These are phyloP conservation scores for Magnaporthiopsis poae DNA, from an alignment of 2,329 filamentous ascomycete species.

Conservation along the genomic window DNA sequence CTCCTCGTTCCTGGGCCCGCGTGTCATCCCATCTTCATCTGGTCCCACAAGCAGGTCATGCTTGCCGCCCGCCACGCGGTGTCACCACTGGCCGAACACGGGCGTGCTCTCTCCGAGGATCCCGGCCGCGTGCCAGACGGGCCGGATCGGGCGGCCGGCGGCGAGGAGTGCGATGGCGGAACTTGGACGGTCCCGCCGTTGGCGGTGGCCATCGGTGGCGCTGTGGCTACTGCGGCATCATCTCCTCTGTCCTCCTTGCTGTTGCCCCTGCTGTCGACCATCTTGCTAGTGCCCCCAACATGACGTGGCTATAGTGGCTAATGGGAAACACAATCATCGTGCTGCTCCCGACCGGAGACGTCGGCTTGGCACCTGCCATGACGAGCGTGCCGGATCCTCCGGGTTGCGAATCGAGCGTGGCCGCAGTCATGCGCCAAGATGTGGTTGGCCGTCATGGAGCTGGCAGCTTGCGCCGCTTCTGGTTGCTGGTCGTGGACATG, in stretches of 20 bases:
- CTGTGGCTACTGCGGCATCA: too few species aligned
- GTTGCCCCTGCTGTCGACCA: too few species aligned
- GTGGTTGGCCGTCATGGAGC: constrained; percentile 35
- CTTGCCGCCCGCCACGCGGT: constrained; percentile 8
- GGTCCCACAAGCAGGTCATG: constrained; percentile 9
- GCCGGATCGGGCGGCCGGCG: constrained; percentile 22
- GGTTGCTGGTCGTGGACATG: not conserved
- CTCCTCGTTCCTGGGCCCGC: not conserved
- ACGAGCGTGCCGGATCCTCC: constrained; percentile 29
- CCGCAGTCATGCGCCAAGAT: constrained; percentile 44
- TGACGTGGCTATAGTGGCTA: not conserved
- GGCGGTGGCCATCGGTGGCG: too few species aligned
- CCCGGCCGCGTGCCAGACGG: constrained; percentile 32
- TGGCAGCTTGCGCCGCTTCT: constrained; percentile 4
- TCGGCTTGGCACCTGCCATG: constrained; percentile 36
- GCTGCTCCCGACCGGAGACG: constrained; percentile 33
- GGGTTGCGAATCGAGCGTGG: constrained; percentile 42
- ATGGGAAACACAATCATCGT: constrained; percentile 31
- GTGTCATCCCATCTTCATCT: too few species aligned
- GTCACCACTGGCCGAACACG: constrained; percentile 12
- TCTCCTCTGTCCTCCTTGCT: not conserved
- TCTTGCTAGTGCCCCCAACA: too few species aligned
- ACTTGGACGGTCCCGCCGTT: constrained; percentile 27
- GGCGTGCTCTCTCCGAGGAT: constrained; percentile 24
- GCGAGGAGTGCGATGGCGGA: constrained; percentile 29